These are phyloP conservation scores for Platanus orientalis DNA, from an alignment of 164 flowering plant species.

Conservation along the genomic window DNA sequence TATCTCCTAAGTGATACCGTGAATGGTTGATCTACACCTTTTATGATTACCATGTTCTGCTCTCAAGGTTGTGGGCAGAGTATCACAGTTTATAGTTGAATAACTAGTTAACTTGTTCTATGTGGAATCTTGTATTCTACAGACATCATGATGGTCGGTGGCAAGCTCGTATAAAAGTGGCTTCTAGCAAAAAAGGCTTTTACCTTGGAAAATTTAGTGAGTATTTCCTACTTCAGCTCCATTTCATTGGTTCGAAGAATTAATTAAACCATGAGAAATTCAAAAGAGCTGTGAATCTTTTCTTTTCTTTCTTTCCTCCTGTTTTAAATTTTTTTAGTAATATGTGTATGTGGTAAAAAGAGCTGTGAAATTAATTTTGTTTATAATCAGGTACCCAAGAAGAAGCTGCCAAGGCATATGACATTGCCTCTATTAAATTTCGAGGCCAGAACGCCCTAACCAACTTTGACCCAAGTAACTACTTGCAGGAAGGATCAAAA, in stretches of 20 bases:
- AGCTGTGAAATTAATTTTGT: not conserved
- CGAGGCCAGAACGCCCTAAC: constrained; percentile 25
- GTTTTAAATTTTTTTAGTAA: too few relatives aligned
- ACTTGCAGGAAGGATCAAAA: constrained; percentile 20
- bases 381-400: constrained; percentile 17
- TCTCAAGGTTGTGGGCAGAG: too few relatives aligned
- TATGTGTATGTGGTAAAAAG: not conserved
- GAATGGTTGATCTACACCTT: too few relatives aligned
- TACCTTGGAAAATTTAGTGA: constrained; percentile 27
- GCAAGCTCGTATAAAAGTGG: constrained; percentile 28
- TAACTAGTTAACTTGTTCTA: too few relatives aligned
- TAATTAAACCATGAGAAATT: too few relatives aligned
- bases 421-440: constrained; percentile 21
- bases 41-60: too few relatives aligned
- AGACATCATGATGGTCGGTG: constrained; percentile 18
- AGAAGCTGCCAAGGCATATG: constrained; percentile 26
- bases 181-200: constrained; percentile 20
- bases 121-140: not conserved
- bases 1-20: too few relatives aligned
- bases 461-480: constrained; percentile 26
- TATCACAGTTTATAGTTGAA: not conserved
- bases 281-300: too few relatives aligned
- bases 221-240: too few relatives aligned
- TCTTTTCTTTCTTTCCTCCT: not conserved
- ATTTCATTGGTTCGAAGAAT: too few relatives aligned